These are phyloP conservation scores for Leishmania gerbilli DNA, from an alignment of 208 protist species.

Conservation along the genomic window DNA sequence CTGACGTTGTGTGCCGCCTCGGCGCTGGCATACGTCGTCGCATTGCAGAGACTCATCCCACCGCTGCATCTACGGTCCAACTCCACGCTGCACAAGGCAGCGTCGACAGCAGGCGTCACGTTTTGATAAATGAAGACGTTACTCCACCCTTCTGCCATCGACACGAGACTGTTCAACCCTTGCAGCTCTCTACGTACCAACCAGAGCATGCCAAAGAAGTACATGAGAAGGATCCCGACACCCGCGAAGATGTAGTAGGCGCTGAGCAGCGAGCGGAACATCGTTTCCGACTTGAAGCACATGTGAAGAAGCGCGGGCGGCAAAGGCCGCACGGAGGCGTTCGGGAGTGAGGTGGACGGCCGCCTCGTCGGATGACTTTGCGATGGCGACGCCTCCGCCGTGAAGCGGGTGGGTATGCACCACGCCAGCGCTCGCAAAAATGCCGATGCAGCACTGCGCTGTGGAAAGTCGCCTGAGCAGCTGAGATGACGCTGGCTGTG, in stretches of 20 bases:
- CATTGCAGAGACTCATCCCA: background rate
- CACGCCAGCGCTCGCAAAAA: background rate
- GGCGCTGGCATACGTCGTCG: background rate
- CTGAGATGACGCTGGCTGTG: background rate
- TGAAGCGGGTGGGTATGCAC: background rate
- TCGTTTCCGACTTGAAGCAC: background rate
- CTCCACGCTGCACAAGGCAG: background rate
- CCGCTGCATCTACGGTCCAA: slow-evolving; percentile 2
- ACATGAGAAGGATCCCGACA: background rate
- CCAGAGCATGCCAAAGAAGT: slow-evolving; percentile 4
- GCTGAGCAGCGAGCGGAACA: background rate
- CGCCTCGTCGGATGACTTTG: background rate
- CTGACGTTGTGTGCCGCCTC: background rate
- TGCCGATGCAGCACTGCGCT: background rate
- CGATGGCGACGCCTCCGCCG: background rate
- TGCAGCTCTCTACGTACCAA: background rate
- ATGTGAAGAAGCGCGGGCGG: slow-evolving; percentile 6
- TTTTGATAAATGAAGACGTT: slow-evolving; percentile 5
- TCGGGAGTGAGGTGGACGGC: background rate
- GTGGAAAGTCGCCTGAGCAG: background rate
- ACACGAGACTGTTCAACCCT: background rate
- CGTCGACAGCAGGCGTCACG: background rate
- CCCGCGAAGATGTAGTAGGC: background rate
- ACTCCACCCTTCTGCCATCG: background rate
- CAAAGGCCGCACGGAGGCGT: background rate